A percentile compares a stretch with the other conserved stretches of the same genome.
phyloP scores from a whole-genome alignment of 768 basidiomycete species.

The Panus rudis region DNA sequence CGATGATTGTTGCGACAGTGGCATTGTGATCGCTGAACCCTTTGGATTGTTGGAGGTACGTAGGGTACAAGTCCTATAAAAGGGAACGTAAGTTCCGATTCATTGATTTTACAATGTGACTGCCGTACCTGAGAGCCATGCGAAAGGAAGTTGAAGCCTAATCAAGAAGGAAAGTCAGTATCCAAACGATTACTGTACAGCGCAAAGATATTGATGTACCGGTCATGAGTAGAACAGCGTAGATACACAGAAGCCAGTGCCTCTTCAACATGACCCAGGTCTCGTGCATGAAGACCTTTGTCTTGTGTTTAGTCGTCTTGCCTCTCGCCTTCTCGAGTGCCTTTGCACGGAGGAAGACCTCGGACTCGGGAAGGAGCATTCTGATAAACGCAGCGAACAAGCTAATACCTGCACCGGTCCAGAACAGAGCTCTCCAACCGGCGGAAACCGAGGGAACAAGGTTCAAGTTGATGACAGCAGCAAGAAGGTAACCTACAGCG shows the following conservation, averaged over 20 bases:
- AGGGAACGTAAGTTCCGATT: slow-evolving; percentile 12
- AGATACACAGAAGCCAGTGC: slow-evolving; percentile 81
- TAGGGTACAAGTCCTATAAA: slow-evolving; percentile 73
- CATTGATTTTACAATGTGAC: slow-evolving; percentile 2
- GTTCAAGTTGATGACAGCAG: slow-evolving; percentile 74
- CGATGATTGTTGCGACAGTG: slow-evolving; percentile 77
- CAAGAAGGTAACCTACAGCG: slow-evolving; percentile 78
- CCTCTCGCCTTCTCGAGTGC: slow-evolving; percentile 41
- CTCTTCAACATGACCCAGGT: slow-evolving; percentile 66
- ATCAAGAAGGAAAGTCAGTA: slow-evolving; percentile 1
- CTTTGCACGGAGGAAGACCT: slow-evolving; percentile 62
- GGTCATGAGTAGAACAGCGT: slow-evolving; percentile 78
- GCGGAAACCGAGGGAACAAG: slow-evolving; percentile 34
- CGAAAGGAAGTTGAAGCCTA: slow-evolving; percentile 47
- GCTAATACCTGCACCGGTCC: slow-evolving; percentile 66
- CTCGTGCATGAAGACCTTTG: slow-evolving; percentile 66
- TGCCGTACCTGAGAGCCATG: slow-evolving; percentile 40
- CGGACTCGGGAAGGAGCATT: slow-evolving; percentile 68
- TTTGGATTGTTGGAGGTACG: slow-evolving; percentile 61
- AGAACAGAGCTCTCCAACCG: slow-evolving; percentile 76
- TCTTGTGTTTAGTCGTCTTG: slow-evolving; percentile 38
- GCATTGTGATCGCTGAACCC: slow-evolving; percentile 49
- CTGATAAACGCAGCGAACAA: slow-evolving; percentile 64
- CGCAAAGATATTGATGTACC: slow-evolving; percentile 16
- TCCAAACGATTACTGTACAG: background rate